A percentile compares a stretch with the other conserved stretches of the same genome.
These are phyloP conservation scores for Camellia lanceoleosa DNA, from an alignment of 148 eudicot genomes.

Conservation along the genomic window DNA sequence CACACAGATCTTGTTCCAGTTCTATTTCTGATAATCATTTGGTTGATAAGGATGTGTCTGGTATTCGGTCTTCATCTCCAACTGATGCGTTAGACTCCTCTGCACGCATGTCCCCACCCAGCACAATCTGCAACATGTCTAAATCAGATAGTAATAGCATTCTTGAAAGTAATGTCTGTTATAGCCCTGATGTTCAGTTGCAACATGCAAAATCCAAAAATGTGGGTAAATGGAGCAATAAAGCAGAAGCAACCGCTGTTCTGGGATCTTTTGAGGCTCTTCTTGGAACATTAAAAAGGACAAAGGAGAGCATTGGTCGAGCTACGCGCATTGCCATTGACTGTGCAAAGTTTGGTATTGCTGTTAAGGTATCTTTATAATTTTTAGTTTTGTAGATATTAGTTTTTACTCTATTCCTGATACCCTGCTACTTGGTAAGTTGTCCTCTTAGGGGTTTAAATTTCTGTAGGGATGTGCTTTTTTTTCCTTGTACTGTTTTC, in stretches of 20 bases:
- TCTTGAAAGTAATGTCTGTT: slow-evolving; percentile 35
- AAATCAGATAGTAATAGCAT: slow-evolving; percentile 28
- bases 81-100: slow-evolving; percentile 38
- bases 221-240: slow-evolving; percentile 46
- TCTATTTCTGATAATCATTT: slow-evolving; percentile 40
- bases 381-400: background rate
- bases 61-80: slow-evolving; percentile 35
- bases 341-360: slow-evolving; percentile 77
- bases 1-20: slow-evolving; percentile 30
- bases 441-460: background rate
- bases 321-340: slow-evolving; percentile 92
- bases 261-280: slow-evolving; percentile 64
- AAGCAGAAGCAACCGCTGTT: slow-evolving; percentile 58
- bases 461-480: background rate
- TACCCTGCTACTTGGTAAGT: background rate
- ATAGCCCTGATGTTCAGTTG: slow-evolving; percentile 40
- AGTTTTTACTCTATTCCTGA: background rate
- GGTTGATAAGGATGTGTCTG: slow-evolving; percentile 34
- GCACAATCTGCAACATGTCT: slow-evolving; percentile 26
- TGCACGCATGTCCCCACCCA: slow-evolving; percentile 36
- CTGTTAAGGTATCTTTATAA: slow-evolving; percentile 59
- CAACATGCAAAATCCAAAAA: slow-evolving; percentile 35
- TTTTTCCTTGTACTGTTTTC: no score
- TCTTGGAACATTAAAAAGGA: slow-evolving; percentile 73
- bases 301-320: slow-evolving; percentile 85